These are phyloP conservation scores for Turnera subulata DNA, from an alignment of 345 rosid species.

Conservation along the genomic window DNA sequence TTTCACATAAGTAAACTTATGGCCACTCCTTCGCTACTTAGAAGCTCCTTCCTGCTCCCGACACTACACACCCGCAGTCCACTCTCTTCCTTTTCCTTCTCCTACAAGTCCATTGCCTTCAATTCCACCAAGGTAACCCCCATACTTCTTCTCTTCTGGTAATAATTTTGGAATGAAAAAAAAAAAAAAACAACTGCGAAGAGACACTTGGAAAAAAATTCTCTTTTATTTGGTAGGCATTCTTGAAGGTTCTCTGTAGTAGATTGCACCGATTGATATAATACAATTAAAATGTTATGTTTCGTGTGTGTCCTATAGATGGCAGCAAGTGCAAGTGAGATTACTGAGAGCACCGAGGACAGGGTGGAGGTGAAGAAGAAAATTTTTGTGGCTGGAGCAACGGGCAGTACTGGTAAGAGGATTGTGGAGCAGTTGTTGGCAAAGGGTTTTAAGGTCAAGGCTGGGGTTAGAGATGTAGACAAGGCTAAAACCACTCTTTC, in stretches of 20 bases:
- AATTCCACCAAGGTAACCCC: constrained; percentile 26
- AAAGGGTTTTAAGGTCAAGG: constrained; percentile 77
- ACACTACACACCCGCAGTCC: constrained; percentile 8
- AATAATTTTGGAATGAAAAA: too few species aligned
- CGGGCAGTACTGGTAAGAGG: constrained; percentile 79
- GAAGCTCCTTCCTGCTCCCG: constrained; percentile 25
- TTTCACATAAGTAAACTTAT: constrained; percentile 14
- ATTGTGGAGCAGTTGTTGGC: constrained; percentile 77
- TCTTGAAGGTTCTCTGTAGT: not conserved
- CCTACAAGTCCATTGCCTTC: constrained; percentile 6
- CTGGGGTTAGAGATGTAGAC: constrained; percentile 76
- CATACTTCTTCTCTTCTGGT: constrained; percentile 10
- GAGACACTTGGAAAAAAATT: not conserved
- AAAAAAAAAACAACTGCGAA: too few species aligned
- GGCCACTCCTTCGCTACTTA: constrained; percentile 43
- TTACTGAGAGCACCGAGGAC: constrained; percentile 14
- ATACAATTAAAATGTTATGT: not conserved
- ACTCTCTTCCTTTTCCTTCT: not conserved
- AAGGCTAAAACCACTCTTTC: constrained; percentile 60
- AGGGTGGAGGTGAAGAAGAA: constrained; percentile 36
- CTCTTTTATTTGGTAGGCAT: not conserved
- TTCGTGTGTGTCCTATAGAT: constrained; percentile 34
- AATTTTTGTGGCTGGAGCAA: constrained; percentile 88
- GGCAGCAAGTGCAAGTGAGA: constrained; percentile 44
- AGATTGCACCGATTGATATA: not conserved